These are phyloP conservation scores for Antrodiella citrinella DNA, from an alignment of 768 basidiomycete species.

Conservation along the genomic window DNA sequence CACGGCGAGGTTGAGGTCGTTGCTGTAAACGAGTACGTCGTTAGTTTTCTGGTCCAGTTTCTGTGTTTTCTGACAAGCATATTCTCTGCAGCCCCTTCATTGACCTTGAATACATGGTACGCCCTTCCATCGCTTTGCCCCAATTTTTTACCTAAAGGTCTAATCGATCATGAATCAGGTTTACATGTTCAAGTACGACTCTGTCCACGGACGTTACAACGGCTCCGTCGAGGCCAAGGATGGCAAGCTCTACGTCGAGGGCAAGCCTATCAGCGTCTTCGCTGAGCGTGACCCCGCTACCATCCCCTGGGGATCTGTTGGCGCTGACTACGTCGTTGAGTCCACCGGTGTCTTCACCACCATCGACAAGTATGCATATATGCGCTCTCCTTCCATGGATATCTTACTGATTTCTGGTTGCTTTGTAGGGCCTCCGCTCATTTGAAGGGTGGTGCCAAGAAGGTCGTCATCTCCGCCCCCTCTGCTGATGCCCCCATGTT, in stretches of 20 bases:
- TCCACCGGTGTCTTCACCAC: slow-evolving; percentile 99
- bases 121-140: slow-evolving; percentile 12
- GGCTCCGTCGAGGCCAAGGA: slow-evolving; percentile 76
- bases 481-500: slow-evolving; percentile 97
- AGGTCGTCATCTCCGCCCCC: slow-evolving; percentile 98
- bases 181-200: slow-evolving; percentile 99
- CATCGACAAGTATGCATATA: slow-evolving; percentile 59
- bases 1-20: slow-evolving; percentile 74
- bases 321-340: slow-evolving; percentile 93
- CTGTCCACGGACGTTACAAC: slow-evolving; percentile 89
- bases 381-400: slow-evolving; percentile 3
- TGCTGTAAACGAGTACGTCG: slow-evolving; percentile 85
- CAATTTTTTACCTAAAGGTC: not conserved
- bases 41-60: slow-evolving; percentile 1
- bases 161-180: slow-evolving; percentile 39
- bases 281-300: slow-evolving; percentile 79
- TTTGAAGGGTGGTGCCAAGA: slow-evolving; percentile 98
- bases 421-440: slow-evolving; percentile 71
- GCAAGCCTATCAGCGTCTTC: slow-evolving; percentile 69
- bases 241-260: slow-evolving; percentile 84
- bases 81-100: slow-evolving; percentile 78
- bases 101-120: slow-evolving; percentile 91
- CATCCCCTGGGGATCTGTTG: slow-evolving; percentile 76
- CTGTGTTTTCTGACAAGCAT: slow-evolving; percentile 5
- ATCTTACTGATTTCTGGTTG: slow-evolving; percentile 4